Evolutionary conservation across 495 filamentous ascomycete genomes (phyloP), one percentile per base, ranked within the genome.

Genomic region (Pyrenula massariospora): DNA sequence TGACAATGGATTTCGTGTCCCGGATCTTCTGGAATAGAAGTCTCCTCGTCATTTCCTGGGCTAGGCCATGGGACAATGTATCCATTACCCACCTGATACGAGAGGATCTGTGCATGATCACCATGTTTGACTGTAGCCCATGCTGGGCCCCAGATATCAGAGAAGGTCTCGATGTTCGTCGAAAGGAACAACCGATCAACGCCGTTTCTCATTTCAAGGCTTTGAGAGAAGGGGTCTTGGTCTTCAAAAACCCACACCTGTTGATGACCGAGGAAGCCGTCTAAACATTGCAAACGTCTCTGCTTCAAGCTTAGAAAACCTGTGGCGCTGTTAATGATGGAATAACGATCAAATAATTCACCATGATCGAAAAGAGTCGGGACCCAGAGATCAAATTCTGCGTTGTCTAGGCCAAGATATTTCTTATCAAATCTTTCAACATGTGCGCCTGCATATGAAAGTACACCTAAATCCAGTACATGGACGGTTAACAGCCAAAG

Each of bases 401-500:
- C n/a, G 5, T 5, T 42, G 15, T 42, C 31, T 42, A 42, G 22
- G 50, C 10, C 54, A 20, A 25, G 50, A 19, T 5, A 56, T 59
- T 5, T 57, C 2, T 10, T 50, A 36, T 51, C 24, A 49, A 59
- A 48, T 15, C 15, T 5, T 54, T 50, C 5, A 10, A 59, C 20
- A 56, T 59, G 53, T 10, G 57, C 57, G 1, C 57, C 57, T 20
- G 48, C 53, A 25, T 59, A 59, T 10, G 31, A 59, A 10, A 59
- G 19, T n/a, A 59, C 47, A 10, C 10, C 53, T 10, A 59, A 24
- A 12, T 55, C 20, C 15, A 59, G 19, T 2, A 50, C 31, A 42
- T 8, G 31, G 15, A 42, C 15, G 5, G 31, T 42, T 8, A 8
- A 15, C 5, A 5, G 31, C 31, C 31, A 42, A 15, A 42, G 31